These are phyloP conservation scores for Kuraishia hungarica DNA, from an alignment of 805 yeast genomes.

Conservation along the genomic window DNA sequence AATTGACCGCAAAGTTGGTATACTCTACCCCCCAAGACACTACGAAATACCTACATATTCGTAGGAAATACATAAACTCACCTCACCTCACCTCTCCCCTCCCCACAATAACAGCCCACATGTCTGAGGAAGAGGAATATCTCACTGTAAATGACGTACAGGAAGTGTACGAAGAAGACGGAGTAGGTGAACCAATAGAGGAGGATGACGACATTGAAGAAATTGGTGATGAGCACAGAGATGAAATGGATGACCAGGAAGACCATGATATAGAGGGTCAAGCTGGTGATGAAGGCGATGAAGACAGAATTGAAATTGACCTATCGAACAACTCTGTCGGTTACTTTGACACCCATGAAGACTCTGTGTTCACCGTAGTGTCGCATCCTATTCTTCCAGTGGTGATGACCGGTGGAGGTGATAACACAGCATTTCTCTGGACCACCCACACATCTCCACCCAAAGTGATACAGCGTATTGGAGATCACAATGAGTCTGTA, in stretches of 20 bases:
- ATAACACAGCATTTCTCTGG: constrained; percentile 84
- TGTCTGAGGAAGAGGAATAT: constrained; percentile 18
- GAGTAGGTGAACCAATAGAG: constrained; percentile 11
- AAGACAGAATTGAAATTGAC: constrained; percentile 65
- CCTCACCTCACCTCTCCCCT: too few relatives aligned
- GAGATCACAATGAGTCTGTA: constrained; percentile 84
- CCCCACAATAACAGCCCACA: background rate
- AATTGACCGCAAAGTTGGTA: too few relatives aligned
- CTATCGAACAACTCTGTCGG: constrained; percentile 83
- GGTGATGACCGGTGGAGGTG: constrained; percentile 94
- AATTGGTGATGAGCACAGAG: constrained; percentile 18
- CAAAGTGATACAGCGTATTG: constrained; percentile 62
- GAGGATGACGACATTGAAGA: constrained; percentile 32
- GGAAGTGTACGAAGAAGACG: constrained; percentile 20
- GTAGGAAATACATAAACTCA: too few relatives aligned
- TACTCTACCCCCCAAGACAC: too few relatives aligned
- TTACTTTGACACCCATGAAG: constrained; percentile 85
- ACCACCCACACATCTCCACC: constrained; percentile 86
- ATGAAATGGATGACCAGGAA: constrained; percentile 29
- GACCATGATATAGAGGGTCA: constrained; percentile 30
- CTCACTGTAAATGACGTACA: constrained; percentile 21
- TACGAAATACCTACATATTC: too few relatives aligned
- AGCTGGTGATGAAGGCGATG: constrained; percentile 30
- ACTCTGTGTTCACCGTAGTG: constrained; percentile 77
- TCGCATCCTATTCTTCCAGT: constrained; percentile 79